Evolutionary conservation across 176 grass and related monocot genomes (phyloP).

Genomic region (Coix lacrymajobi): DNA sequence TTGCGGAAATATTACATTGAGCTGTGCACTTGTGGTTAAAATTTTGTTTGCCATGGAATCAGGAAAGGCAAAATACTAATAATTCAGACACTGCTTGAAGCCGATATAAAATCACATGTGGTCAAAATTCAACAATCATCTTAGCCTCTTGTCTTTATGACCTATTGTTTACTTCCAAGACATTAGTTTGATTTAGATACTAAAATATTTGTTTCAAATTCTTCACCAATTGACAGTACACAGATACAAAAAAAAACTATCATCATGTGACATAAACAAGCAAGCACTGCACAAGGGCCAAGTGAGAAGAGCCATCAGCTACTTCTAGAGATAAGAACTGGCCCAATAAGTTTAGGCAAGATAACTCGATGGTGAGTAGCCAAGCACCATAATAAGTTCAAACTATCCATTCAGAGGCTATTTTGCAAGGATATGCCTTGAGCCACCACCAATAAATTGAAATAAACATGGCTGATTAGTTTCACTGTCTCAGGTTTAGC

Average conservation of each 20-base stretch:
- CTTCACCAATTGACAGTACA: background rate
- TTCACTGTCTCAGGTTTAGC: background rate
- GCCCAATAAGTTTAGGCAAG: background rate
- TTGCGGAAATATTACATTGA: constrained; percentile 5
- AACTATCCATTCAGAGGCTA: background rate
- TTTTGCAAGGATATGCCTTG: background rate
- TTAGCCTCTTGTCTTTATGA: background rate
- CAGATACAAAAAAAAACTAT: background rate
- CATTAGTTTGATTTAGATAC: background rate
- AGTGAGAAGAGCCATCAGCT: background rate
- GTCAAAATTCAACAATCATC: background rate
- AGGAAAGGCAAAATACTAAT: background rate
- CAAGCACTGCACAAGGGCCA: background rate
- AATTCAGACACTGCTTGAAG: background rate
- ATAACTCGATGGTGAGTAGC: background rate
- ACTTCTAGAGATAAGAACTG: background rate
- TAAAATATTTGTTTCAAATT: background rate
- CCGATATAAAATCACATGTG: background rate
- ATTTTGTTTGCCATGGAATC: background rate
- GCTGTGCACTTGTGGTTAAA: background rate
- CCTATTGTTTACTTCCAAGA: background rate
- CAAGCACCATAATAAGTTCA: background rate
- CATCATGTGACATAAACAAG: background rate
- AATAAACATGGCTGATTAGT: background rate
- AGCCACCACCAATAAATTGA: background rate